phyloP scores from a whole-genome alignment of 2,329 filamentous ascomycete genomes.

The Fusarium brevicatenulatum region DNA sequence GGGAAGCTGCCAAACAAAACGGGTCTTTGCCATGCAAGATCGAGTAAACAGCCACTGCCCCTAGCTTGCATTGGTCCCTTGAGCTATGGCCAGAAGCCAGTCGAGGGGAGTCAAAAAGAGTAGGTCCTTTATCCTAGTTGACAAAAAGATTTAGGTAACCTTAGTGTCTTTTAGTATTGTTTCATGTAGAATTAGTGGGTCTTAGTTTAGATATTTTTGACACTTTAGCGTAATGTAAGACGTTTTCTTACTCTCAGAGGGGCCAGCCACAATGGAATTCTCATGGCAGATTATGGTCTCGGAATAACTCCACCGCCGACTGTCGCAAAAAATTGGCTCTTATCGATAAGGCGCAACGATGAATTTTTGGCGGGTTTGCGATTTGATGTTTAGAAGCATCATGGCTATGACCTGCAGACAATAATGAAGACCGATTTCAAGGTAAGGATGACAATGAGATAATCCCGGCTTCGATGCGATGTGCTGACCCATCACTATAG shows the following conservation, averaged over 20 bases:
- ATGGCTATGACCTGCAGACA: constrained; percentile 58
- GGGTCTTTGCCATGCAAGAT: constrained; percentile 29
- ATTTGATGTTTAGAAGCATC: constrained; percentile 42
- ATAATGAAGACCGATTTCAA: constrained; percentile 99
- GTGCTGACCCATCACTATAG: constrained; percentile 56
- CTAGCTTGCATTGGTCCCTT: constrained; percentile 32
- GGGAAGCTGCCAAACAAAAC: constrained; percentile 40
- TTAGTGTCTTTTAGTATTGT: fast-evolving
- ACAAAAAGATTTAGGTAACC: not conserved
- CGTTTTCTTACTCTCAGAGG: not conserved
- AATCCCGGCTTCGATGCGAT: fast-evolving
- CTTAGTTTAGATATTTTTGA: not conserved
- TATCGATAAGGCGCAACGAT: constrained; percentile 51
- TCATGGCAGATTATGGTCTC: constrained; percentile 1
- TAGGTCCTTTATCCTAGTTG: not conserved
- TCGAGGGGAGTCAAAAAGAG: not conserved
- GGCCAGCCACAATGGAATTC: constrained; percentile 27
- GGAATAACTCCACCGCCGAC: constrained; percentile 52
- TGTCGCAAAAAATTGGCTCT: constrained; percentile 45
- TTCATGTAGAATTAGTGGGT: not conserved
- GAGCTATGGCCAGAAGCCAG: constrained; percentile 38
- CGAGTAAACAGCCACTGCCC: constrained; percentile 23
- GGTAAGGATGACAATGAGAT: constrained; percentile 61
- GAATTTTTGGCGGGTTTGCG: constrained; percentile 47
- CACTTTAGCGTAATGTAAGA: not conserved